phyloP scores from a whole-genome alignment of 1,139 yeast species.

The Hyphopichia burtonii region DNA sequence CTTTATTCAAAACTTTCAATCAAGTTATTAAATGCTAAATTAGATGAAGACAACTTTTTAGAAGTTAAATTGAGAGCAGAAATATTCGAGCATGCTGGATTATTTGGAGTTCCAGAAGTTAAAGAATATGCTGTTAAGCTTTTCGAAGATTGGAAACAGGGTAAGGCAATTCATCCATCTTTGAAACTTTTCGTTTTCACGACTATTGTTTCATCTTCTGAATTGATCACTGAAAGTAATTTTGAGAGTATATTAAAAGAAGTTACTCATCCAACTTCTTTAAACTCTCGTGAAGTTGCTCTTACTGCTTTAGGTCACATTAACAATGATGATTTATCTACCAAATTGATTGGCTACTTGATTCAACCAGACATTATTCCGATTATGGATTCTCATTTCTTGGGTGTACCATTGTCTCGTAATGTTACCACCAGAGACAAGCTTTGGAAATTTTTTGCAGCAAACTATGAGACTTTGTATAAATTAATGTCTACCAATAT shows the following conservation, averaged over 20 bases:
- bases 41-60: constrained; percentile 41
- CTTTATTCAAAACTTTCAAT: constrained; percentile 35
- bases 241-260: constrained; percentile 51
- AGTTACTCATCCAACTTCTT: constrained; percentile 54
- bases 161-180: constrained; percentile 50
- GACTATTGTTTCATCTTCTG: constrained; percentile 45
- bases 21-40: constrained; percentile 33
- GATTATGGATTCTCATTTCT: constrained; percentile 70
- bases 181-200: constrained; percentile 54
- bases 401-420: constrained; percentile 50
- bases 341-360: constrained; percentile 38
- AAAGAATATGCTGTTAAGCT: constrained; percentile 43
- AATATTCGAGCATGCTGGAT: constrained; percentile 53
- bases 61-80: constrained; percentile 51
- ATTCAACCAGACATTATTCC: constrained; percentile 48
- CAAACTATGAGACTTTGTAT: constrained; percentile 51
- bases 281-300: constrained; percentile 69
- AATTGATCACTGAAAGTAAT: constrained; percentile 39
- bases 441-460: constrained; percentile 58
- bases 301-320: constrained; percentile 60
- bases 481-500: constrained; percentile 52
- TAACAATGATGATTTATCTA: constrained; percentile 34
- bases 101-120: constrained; percentile 48
- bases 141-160: constrained; percentile 36
- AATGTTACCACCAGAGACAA: constrained; percentile 49